phyloP scores from a whole-genome alignment of 805 yeast genomes.

The Kodamaea kakaduensis region DNA sequence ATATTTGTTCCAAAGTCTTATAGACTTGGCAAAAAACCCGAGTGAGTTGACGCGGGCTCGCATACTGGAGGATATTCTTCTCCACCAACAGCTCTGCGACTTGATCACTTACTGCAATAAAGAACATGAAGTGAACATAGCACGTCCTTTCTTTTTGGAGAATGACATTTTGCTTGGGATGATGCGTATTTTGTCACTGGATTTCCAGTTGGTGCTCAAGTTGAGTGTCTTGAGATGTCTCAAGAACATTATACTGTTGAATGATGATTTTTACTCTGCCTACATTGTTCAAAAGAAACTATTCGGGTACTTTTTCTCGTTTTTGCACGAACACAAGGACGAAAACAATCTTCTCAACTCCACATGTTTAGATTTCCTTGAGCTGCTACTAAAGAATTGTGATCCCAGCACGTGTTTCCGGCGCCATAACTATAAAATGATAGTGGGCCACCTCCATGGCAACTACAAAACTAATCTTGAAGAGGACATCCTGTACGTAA shows the following conservation, averaged over 20 bases:
- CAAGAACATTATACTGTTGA: constrained; percentile 55
- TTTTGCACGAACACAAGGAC: constrained; percentile 45
- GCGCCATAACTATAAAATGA: constrained; percentile 22
- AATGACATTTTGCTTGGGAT: constrained; percentile 57
- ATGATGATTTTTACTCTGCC: constrained; percentile 58
- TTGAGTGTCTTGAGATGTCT: constrained; percentile 68
- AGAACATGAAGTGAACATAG: constrained; percentile 55
- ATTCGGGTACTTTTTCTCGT: constrained; percentile 45
- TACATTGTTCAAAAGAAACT: constrained; percentile 55
- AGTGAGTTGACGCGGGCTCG: not conserved
- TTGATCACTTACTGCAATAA: constrained; percentile 62
- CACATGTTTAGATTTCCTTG: constrained; percentile 66
- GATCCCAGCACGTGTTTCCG: constrained; percentile 14
- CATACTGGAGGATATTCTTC: constrained; percentile 32
- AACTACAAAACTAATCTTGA: constrained; percentile 27
- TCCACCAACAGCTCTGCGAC: constrained; percentile 63
- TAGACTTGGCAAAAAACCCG: constrained; percentile 16
- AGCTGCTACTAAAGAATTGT: constrained; percentile 32
- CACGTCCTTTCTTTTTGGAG: constrained; percentile 61
- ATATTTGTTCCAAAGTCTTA: constrained; percentile 46
- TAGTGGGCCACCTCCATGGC: constrained; percentile 29
- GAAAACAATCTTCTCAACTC: constrained; percentile 68
- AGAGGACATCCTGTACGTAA: constrained; percentile 22
- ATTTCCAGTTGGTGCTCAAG: constrained; percentile 49
- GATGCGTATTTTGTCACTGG: constrained; percentile 40